Evolutionary conservation across 2,329 filamentous ascomycete species (phyloP).

Genomic region (Sclerotinia subarctica): DNA sequence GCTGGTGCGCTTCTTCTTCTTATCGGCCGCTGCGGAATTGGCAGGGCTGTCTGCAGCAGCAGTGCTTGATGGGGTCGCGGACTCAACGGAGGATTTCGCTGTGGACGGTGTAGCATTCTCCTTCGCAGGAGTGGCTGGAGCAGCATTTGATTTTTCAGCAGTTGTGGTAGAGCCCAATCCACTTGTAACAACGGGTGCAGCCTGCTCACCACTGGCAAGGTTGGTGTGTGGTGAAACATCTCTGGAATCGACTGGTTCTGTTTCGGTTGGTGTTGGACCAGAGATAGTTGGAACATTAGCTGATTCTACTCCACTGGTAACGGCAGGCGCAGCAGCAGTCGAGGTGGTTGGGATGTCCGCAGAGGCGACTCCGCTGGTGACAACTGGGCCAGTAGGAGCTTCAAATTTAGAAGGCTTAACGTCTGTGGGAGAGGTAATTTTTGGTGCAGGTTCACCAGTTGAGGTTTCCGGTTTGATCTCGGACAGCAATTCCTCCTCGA

Average conservation of each 20-base stretch:
- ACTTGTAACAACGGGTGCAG: slow-evolving; percentile 32
- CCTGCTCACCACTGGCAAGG: slow-evolving; percentile 25
- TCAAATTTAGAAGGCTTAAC: slow-evolving; percentile 26
- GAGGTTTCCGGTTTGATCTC: slow-evolving; percentile 50
- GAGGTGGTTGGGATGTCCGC: background rate
- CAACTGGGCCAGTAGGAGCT: slow-evolving; percentile 6
- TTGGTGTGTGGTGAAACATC: slow-evolving; percentile 36
- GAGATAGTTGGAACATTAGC: background rate
- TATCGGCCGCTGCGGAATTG: slow-evolving; percentile 30
- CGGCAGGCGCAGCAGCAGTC: background rate
- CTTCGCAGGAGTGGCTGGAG: slow-evolving; percentile 27
- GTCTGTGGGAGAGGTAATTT: slow-evolving; percentile 41
- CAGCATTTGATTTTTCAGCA: slow-evolving; percentile 24
- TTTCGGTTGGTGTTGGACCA: background rate
- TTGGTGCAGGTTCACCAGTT: slow-evolving; percentile 35
- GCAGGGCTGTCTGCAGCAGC: slow-evolving; percentile 32
- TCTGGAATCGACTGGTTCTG: slow-evolving; percentile 18
- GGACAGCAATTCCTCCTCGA: slow-evolving; percentile 71
- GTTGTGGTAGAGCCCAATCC: slow-evolving; percentile 30
- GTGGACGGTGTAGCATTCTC: slow-evolving; percentile 26
- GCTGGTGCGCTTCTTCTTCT: slow-evolving; percentile 41
- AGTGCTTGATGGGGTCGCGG: slow-evolving; percentile 31
- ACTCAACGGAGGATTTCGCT: slow-evolving; percentile 30
- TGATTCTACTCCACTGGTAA: slow-evolving; percentile 9
- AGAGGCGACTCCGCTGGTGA: slow-evolving; percentile 12